Base-by-base conservation (phyloP, 768 basidiomycete genomes). In the Mycena vulgaris region DNA sequence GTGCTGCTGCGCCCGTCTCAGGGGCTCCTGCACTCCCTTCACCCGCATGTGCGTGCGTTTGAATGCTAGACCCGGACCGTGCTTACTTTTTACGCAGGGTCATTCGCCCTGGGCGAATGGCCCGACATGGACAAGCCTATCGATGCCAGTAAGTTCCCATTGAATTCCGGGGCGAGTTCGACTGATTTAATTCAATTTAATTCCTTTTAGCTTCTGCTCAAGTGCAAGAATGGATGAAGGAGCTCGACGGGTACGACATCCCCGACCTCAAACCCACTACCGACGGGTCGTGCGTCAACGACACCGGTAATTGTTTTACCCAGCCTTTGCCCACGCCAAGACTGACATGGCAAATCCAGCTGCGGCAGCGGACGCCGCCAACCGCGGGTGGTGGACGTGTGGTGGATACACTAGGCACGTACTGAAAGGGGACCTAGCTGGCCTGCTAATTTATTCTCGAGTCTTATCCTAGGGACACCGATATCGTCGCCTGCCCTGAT, bases 321-420 rank as follows among this genome's bases (percentile, higher is more conserved):
- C 1, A 21, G 8, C 25, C 19, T n/a, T 56, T 53, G 27, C 58
- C 4, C 19, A 14, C 42, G 58, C 47, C 45, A 55, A 51, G 59
- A 49, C 57, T 58, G 45, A 53, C 25, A 17, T 47, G 17, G 85
- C 28, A 27, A 60, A 28, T 40, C 27, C 49, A 27, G 78, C 75
- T 9, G 88, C 89, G 5, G 89, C 88, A 6, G 82, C 87, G 0
- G 79, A 91, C 49, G 88, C 91, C 37, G 81, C 87, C n/a, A 79
- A 79, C 51, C 89, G 89, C 72, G 95, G 95, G 49, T 97, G 95
- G 95, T 97, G 95, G 95, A 94, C 95, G 31, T 97, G 95, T 75
- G 93, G 94, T 75, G 92, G 92, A 14, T 85, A 84, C 74, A 90
- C 90, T 17, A 85, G n/a, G n/a, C n/a, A n/a, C n/a, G n/a, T n/a